Evolutionary conservation across 2,329 filamentous ascomycete genomes (phyloP).

Genomic region (Lachnellula subtilissima): DNA sequence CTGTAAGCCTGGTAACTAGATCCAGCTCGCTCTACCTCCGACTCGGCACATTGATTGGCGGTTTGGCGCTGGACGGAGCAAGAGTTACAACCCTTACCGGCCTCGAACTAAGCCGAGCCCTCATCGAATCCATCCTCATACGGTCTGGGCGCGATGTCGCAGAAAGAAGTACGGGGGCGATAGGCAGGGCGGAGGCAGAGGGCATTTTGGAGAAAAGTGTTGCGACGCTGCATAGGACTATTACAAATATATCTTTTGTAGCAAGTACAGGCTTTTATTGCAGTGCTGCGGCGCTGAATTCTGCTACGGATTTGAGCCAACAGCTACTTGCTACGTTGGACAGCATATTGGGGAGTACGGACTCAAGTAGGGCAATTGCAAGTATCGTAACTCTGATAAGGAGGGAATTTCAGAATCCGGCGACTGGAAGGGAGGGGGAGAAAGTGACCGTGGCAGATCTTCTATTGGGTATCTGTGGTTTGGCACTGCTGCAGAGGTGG

Average conservation of each 20-base stretch:
- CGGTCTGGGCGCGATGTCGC: conserved; percentile 35
- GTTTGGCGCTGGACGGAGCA: conserved; percentile 34
- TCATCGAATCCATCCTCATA: conserved; percentile 34
- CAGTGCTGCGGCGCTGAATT: conserved; percentile 50
- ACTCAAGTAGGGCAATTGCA: conserved; percentile 62
- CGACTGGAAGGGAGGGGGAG: conserved; percentile 54
- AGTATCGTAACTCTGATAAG: conserved; percentile 61
- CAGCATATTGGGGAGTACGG: conserved; percentile 63
- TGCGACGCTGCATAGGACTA: conserved; percentile 51
- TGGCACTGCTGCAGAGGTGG: conserved; percentile 57
- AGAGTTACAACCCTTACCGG: conserved; percentile 35
- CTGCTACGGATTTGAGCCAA: conserved; percentile 52
- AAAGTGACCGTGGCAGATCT: conserved; percentile 57
- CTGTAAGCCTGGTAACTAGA: conserved; percentile 55
- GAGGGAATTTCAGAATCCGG: conserved; percentile 59
- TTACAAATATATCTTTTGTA: conserved; percentile 56
- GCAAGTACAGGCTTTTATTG: conserved; percentile 57
- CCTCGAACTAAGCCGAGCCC: conserved; percentile 34
- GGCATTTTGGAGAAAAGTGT: conserved; percentile 52
- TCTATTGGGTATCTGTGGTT: conserved; percentile 54
- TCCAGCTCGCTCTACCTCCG: conserved; percentile 49
- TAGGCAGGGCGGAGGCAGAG: conserved; percentile 50
- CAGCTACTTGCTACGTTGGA: conserved; percentile 56
- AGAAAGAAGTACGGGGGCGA: conserved; percentile 31
- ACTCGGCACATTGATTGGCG: conserved; percentile 35